Conservation (phyloP, 2,329 filamentous ascomycete genomes). For the Colletotrichum sp. region DNA sequence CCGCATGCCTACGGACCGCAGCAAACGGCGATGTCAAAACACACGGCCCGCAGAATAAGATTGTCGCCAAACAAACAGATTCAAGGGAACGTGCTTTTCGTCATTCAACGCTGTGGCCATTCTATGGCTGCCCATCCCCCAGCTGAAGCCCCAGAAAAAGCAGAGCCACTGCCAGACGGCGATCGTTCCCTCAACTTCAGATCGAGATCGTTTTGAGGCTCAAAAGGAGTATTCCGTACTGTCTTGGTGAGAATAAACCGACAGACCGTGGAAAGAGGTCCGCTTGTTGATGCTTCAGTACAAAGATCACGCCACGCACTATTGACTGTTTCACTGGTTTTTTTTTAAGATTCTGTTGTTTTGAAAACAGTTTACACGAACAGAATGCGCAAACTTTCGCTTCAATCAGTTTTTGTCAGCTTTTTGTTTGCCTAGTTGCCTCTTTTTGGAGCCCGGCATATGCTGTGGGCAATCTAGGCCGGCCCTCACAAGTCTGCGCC, state of each 20-base stretch:
- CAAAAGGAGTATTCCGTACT: neutral
- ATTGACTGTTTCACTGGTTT: neutral
- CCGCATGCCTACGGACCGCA: conserved; percentile 5
- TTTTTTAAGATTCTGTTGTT: neutral
- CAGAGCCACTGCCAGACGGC: neutral
- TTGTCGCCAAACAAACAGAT: conserved; percentile 17
- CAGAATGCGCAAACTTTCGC: neutral
- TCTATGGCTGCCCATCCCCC: neutral
- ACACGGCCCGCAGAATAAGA: conserved; percentile 10
- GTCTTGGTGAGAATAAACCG: neutral
- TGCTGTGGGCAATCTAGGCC: neutral
- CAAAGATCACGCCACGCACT: neutral
- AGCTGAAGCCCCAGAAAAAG: neutral
- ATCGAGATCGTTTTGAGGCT: conserved; percentile 6
- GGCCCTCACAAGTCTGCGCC: neutral
- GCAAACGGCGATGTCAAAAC: conserved; percentile 12
- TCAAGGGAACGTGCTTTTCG: conserved; percentile 12
- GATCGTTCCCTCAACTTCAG: neutral
- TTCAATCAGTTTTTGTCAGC: neutral
- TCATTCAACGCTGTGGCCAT: neutral
- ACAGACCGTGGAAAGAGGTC: neutral
- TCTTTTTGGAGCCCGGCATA: neutral
- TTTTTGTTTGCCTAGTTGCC: neutral
- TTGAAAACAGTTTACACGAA: neutral
- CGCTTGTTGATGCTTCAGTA: neutral